These are phyloP conservation scores for Bipolaris zeicola DNA, from an alignment of 2,329 filamentous ascomycete species.

Conservation along the genomic window DNA sequence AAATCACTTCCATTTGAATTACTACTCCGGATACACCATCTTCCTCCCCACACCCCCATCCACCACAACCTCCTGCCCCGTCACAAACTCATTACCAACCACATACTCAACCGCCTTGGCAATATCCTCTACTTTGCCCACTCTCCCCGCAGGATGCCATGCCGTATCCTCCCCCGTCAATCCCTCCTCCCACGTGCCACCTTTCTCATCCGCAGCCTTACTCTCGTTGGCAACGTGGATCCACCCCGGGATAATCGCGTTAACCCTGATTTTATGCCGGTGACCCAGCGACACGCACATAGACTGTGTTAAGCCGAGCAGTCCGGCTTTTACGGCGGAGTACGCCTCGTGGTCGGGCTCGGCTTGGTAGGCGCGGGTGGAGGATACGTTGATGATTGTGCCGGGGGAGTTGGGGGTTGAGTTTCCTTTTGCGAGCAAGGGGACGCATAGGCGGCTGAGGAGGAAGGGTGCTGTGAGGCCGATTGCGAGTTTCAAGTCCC, in stretches of 20 bases:
- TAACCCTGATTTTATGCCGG: constrained; percentile 53
- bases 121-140: constrained; percentile 58
- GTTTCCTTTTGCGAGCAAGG: constrained; percentile 29
- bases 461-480: constrained; percentile 44
- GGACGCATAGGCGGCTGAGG: constrained; percentile 40
- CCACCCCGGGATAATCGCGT: constrained; percentile 59
- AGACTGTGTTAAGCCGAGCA: constrained; percentile 57
- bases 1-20: too few species aligned
- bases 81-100: constrained; percentile 49
- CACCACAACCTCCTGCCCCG: constrained; percentile 54
- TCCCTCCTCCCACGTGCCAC: constrained; percentile 53
- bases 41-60: constrained; percentile 55
- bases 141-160: constrained; percentile 59
- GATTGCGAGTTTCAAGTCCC: constrained; percentile 43
- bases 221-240: constrained; percentile 57
- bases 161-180: constrained; percentile 52
- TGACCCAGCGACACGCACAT: constrained; percentile 55
- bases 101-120: constrained; percentile 50
- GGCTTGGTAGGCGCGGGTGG: constrained; percentile 56
- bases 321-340: constrained; percentile 57
- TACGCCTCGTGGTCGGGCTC: constrained; percentile 59
- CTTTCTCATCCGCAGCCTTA: constrained; percentile 49
- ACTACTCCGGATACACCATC: constrained; percentile 50
- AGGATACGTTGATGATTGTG: constrained; percentile 55
- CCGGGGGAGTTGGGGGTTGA: constrained; percentile 31